Percentiles rank a stretch among this genome's conserved stretches.
Conservation (phyloP, 495 filamentous ascomycete genomes). For the Penicillium angulare region DNA sequence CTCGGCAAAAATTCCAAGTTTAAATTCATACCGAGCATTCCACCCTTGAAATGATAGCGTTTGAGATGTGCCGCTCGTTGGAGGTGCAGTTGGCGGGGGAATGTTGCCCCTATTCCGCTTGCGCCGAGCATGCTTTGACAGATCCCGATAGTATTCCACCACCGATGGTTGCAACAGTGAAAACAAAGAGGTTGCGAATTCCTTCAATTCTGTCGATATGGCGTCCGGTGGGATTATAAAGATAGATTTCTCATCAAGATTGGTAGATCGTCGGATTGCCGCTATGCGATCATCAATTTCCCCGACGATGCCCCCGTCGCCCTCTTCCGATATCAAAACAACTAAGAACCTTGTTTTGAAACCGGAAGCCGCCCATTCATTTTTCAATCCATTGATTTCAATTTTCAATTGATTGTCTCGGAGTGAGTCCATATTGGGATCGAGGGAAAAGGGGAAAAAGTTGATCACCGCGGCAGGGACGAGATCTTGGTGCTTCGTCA, state of each 20-base stretch:
- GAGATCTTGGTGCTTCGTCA: conserved; percentile 78
- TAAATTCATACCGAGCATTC: conserved; percentile 91
- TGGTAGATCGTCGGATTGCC: conserved; percentile 72
- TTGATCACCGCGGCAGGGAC: conserved; percentile 78
- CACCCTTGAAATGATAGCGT: conserved; percentile 81
- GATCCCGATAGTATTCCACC: conserved; percentile 85
- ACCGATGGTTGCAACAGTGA: conserved; percentile 58
- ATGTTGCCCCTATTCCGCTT: conserved; percentile 73
- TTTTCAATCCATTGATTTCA: conserved; percentile 76
- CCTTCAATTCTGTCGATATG: conserved; percentile 57
- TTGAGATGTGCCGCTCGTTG: conserved; percentile 77
- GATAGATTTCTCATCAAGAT: conserved; percentile 73
- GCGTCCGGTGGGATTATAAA: conserved; percentile 70
- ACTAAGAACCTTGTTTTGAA: conserved; percentile 75
- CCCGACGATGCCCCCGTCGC: conserved; percentile 53
- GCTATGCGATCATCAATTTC: conserved; percentile 74
- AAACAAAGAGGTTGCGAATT: conserved; percentile 63
- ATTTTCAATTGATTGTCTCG: conserved; percentile 86
- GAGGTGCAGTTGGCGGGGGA: conserved; percentile 80
- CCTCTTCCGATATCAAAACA: conserved; percentile 69
- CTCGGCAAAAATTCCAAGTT: conserved; percentile 84
- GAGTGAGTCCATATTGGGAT: conserved; percentile 65
- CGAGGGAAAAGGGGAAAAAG: conserved; percentile 68
- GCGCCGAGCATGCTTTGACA: conserved; percentile 82
- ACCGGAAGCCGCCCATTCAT: conserved; percentile 60